Conservation (phyloP, 495 filamentous ascomycete species). For the Lophiostoma macrostomum region DNA sequence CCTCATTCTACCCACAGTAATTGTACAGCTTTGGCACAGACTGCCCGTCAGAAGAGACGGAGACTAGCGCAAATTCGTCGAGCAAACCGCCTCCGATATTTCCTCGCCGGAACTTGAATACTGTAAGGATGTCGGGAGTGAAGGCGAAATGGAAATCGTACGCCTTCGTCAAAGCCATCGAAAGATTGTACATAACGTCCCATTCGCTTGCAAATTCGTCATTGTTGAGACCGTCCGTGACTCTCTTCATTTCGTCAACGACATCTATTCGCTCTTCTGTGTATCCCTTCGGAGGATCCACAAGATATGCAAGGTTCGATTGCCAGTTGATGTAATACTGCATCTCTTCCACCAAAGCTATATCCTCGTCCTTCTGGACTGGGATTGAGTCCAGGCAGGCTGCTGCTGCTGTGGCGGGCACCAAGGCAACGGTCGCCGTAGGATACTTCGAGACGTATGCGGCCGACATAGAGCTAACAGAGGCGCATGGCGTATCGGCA, state of each 20-base stretch:
- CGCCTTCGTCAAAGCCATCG: constrained; percentile 40
- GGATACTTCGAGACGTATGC: constrained; percentile 7
- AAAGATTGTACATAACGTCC: constrained; percentile 43
- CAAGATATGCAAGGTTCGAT: constrained; percentile 43
- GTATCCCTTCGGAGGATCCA: constrained; percentile 46
- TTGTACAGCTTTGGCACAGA: constrained; percentile 29
- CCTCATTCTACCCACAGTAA: constrained; percentile 15
- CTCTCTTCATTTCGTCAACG: constrained; percentile 41
- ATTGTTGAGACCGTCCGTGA: constrained; percentile 39
- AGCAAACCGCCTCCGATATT: constrained; percentile 8
- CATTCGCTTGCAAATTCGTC: constrained; percentile 47
- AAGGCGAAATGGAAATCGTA: constrained; percentile 51
- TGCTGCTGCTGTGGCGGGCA: constrained; percentile 44
- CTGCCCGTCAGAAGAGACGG: constrained; percentile 29
- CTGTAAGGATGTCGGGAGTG: constrained; percentile 28
- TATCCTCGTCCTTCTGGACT: constrained; percentile 42
- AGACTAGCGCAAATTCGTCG: constrained; percentile 28
- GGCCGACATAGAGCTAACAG: constrained; percentile 23
- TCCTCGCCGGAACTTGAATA: constrained; percentile 25
- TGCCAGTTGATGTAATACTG: constrained; percentile 48
- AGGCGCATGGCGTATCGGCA: constrained; percentile 3
- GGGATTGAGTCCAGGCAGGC: constrained; percentile 50
- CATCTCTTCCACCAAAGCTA: constrained; percentile 44
- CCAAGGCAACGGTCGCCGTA: constrained; percentile 30
- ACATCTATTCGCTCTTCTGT: constrained; percentile 48